Evolutionary conservation across 805 yeast genomes (phyloP), one percentile per base, ranked within the genome.

Genomic region (Kodamaea restingae): DNA sequence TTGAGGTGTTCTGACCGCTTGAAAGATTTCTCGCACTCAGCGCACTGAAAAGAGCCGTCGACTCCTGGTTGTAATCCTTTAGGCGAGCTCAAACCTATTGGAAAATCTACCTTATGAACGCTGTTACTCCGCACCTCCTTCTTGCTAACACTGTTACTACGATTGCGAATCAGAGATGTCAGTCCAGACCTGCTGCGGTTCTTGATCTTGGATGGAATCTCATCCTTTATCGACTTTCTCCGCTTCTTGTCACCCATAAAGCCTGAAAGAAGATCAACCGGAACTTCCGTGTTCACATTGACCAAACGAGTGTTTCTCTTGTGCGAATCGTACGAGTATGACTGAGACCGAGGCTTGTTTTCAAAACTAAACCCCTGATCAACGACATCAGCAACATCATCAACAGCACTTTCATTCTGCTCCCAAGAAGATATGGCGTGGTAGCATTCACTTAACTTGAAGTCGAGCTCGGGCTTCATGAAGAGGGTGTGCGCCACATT

Each of bases 1-100:
- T 67, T 67, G 44, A 67, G 54, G 49, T 67, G 73, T 47, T 67
- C 73, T 28, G 65, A 61, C 29, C 73, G 49, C 50, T 67, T 67
- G 51, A 67, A 67, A 42, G 63, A 69, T 49, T 67, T 67, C 30
- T 55, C 59, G 46, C 73, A 67, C 34, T 66, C 67, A 3, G 62
- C 61, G 43, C 73, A 67, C 15, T 70, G 71, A 50, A 67, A 67
- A 4, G 48, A 41, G 3, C 47, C 50, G 18, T 41, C 42, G 9
- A 43, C 41, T 21, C 41, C 43, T 9, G 46, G 44, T 18, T 39
- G 33, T 30, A 32, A 26, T 3, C 32, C 38, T n/a, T 30, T 30
- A 4, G 32, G 32, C 17, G 32, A 21, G 11, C 32, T 30, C 21
- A 30, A 8, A 6, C 32, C 32, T 4, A 7, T 12, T 6, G 32